Percentiles rank a stretch among this genome's conserved stretches.
Conservation (phyloP, 768 basidiomycete genomes). For the Crassisporium funariophilum region DNA sequence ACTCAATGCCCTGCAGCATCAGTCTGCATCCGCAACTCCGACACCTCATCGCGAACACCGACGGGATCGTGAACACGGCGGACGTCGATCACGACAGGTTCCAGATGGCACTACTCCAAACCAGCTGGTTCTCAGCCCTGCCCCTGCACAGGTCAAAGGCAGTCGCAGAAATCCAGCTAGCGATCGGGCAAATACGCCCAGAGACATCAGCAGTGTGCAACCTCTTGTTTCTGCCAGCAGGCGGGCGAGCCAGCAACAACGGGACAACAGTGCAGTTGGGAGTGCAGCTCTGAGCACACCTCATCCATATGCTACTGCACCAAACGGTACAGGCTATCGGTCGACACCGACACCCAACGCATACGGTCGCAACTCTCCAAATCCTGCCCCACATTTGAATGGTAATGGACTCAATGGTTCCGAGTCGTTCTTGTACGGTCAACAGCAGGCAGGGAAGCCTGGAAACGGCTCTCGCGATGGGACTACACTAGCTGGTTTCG, state of each 20-base stretch:
- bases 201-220: conserved; percentile 67
- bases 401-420: conserved; percentile 56
- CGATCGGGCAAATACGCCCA: conserved; percentile 49
- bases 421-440: conserved; percentile 72
- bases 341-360: conserved; percentile 33
- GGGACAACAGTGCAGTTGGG: conserved; percentile 39
- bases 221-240: conserved; percentile 67
- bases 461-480: conserved; percentile 54
- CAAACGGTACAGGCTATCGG: conserved; percentile 59
- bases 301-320: conserved; percentile 75
- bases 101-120: conserved; percentile 59
- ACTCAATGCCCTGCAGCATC: conserved; percentile 41
- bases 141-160: conserved; percentile 66
- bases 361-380: conserved; percentile 63
- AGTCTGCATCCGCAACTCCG: conserved; percentile 53
- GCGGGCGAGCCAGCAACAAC: conserved; percentile 66
- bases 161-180: conserved; percentile 50
- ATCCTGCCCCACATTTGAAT: conserved; percentile 37
- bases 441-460: conserved; percentile 49
- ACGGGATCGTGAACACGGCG: conserved; percentile 51
- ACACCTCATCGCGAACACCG: conserved; percentile 61
- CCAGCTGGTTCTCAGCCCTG: conserved; percentile 65
- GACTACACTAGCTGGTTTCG: conserved; percentile 48
- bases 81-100: conserved; percentile 58
- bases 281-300: conserved; percentile 50